Conservation (phyloP, 164 flowering plant genomes). For the Cinnamomum micranthum region DNA sequence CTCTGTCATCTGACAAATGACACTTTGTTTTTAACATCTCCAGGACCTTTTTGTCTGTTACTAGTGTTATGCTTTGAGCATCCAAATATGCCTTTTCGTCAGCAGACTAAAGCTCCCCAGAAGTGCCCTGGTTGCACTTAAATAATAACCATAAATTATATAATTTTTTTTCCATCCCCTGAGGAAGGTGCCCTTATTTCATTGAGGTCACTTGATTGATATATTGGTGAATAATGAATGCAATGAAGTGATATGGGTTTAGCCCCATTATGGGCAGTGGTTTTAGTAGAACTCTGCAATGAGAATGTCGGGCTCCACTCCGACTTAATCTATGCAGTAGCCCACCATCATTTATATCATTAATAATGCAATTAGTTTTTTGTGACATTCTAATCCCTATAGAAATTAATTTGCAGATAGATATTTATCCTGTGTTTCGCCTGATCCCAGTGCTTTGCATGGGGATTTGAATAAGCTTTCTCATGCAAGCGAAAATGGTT, state of each 20-base stretch:
- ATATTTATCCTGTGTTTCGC: slow-evolving; percentile 47
- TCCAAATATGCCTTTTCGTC: too few relatives aligned
- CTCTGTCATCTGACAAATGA: too few relatives aligned
- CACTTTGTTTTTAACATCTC: too few relatives aligned
- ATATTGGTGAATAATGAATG: background rate
- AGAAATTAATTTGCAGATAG: slow-evolving; percentile 47
- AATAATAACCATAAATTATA: too few relatives aligned
- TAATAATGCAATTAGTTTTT: background rate
- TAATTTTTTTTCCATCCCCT: too few relatives aligned
- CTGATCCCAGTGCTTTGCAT: slow-evolving; percentile 38
- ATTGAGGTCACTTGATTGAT: too few relatives aligned
- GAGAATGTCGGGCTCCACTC: background rate
- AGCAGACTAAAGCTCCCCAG: too few relatives aligned
- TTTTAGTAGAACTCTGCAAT: background rate
- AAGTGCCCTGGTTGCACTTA: too few relatives aligned
- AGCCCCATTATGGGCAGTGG: background rate
- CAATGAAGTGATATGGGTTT: background rate
- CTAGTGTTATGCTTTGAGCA: too few relatives aligned
- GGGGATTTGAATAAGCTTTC: slow-evolving; percentile 48
- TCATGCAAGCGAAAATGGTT: slow-evolving; percentile 46
- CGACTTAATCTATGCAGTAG: background rate
- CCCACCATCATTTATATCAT: background rate
- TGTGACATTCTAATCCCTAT: slow-evolving; percentile 12
- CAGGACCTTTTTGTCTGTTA: too few relatives aligned
- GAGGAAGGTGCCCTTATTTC: too few relatives aligned